Base-by-base conservation (phyloP, 805 yeast species). In the Scheffersomyces stipitis region DNA sequence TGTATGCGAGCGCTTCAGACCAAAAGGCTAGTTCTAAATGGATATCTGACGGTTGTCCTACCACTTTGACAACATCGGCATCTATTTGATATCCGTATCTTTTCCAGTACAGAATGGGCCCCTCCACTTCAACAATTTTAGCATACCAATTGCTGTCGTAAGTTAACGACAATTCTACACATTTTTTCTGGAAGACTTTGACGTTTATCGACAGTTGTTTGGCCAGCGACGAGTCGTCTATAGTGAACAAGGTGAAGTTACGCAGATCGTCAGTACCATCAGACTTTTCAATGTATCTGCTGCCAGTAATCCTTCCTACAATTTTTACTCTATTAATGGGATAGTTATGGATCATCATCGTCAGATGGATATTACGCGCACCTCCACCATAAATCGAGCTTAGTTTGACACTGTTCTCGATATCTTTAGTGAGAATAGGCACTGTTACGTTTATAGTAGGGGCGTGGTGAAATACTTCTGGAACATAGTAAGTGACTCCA, bases 141-240 rank as follows among this genome's bases (percentile, higher is more conserved):
- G 64, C 65, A 32, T 52, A 57, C n/a, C n/a, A n/a, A 27, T 54
- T 40, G 18, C 38, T 18, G 27, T 38, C 43, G 24, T 47, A 30
- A 7, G 31, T 24, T 16, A 55, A 36, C 5, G 59, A 54, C 13
- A 47, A 30, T 1, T 36, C 26, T 10, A 30, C 14, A 35, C 46
- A 56, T 13, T 23, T 13, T 0, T 34, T 9, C 13, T 42, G 44
- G 2, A 15, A 14, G 2, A 61, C 45, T 23, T 47, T 52, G 8
- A 57, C 63, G 4, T 38, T 36, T 5, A 68, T 51, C 3, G 40
- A 30, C 65, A 63, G 69, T 2, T 40, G 8, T 3, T 14, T 27
- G 2, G 34, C 34, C 3, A 64, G 61, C 10, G 71, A 66, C 15
- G 42, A 54, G 43, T 69, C 74, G 36, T 69, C 73, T 3, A 69